Evolutionary conservation across 2,329 filamentous ascomycete species (phyloP).

Genomic region (Fusarium hostae): DNA sequence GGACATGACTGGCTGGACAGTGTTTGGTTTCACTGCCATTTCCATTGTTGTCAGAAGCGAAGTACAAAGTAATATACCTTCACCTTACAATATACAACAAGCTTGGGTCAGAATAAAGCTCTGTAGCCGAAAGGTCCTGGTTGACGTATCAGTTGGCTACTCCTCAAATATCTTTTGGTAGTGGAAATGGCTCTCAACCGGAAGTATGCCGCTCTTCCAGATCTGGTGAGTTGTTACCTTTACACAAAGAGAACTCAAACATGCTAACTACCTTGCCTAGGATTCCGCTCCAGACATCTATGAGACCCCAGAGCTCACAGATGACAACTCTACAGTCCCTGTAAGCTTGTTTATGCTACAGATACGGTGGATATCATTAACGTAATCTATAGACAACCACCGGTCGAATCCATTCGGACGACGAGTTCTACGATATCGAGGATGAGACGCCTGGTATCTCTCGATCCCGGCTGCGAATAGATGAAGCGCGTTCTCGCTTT

Average conservation of each 20-base stretch:
- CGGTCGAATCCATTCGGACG: conserved; percentile 67
- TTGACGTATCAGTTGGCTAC: background rate
- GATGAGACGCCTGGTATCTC: conserved; percentile 77
- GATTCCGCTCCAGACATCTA: conserved; percentile 95
- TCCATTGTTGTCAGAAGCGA: conserved; percentile 14
- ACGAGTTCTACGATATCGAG: conserved; percentile 71
- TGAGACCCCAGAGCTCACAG: conserved; percentile 92
- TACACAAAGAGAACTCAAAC: background rate
- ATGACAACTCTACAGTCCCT: conserved; percentile 86
- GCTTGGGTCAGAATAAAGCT: background rate
- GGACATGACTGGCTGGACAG: background rate
- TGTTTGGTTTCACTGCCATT: background rate
- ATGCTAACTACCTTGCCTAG: conserved; percentile 56
- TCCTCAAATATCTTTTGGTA: background rate
- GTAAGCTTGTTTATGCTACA: conserved; percentile 62
- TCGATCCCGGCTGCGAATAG: conserved; percentile 77
- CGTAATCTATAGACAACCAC: conserved; percentile 60
- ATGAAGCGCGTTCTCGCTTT: conserved; percentile 84
- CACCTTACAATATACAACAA: conserved; percentile 5
- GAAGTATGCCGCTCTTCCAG: conserved; percentile 85
- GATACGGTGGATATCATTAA: conserved; percentile 33
- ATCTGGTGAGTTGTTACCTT: conserved; percentile 67
- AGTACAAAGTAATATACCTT: background rate
- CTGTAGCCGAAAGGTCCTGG: background rate
- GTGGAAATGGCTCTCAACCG: conserved; percentile 76